Base-by-base conservation (phyloP, 1,284 basidiomycete species). In the Moesziomyces sp. region DNA sequence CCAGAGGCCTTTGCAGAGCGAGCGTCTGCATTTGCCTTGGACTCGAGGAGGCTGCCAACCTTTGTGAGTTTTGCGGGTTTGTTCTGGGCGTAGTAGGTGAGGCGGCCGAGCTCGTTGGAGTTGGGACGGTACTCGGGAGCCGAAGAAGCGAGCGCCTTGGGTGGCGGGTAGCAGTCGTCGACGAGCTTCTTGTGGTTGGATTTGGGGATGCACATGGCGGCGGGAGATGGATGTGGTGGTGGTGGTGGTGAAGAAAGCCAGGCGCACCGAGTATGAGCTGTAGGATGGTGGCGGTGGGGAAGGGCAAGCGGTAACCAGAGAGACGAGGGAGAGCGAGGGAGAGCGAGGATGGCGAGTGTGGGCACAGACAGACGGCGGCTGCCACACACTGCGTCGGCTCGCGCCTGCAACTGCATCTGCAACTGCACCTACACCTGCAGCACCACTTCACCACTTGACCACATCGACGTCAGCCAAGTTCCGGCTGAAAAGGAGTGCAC, bases 71-170 rank as follows among this genome's bases (percentile, higher is more conserved):
- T 96, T 35, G 91, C 91, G 1, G 94, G 93, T 78, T 91, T 90
- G 85, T 95, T 94, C 13, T 91, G 90, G 11, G 92, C 93, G 87
- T 94, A 95, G 86, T 97, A 97, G 5, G 93, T 93, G 67, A 99
- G 88, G 48, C 92, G 90, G 57, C 93, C 93, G 35, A 97, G 88
- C 81, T 97, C 94, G 84, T 97, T 94, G 49, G 77, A 67, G 58
- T 83, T 84, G 49, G 83, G 82, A 34, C 81, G 70, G 58, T 91
- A 96, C 58, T 93, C 91, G 38, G 92, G 91, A 26, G 88, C 91
- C 10, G 92, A 88, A 30, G 90, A 89, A 49, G 90, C 86, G 46
- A 96, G 88, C 10, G 91, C 88, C 74, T 94, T 92, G 58, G 90
- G 87, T 3, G 91, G 88, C 7, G 96, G 96, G 85, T 97, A 98